phyloP scores from a whole-genome alignment of 495 filamentous ascomycete genomes.

The Paragyromitra xinjiangensis region DNA sequence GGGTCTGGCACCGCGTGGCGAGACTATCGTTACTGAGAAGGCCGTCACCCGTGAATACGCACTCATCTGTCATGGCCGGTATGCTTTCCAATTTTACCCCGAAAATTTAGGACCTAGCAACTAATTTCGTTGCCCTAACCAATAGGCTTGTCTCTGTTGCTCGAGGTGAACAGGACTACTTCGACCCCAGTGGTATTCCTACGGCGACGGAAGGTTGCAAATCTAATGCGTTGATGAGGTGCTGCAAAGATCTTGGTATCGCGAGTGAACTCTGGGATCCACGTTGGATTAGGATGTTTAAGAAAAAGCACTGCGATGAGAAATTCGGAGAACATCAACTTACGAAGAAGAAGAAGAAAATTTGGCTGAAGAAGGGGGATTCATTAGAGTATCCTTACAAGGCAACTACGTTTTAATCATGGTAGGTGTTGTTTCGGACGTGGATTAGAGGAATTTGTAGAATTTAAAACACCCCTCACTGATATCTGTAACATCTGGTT shows the following conservation, averaged over 20 bases:
- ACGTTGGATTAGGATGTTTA: slow-evolving; percentile 80
- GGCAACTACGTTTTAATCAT: slow-evolving; percentile 10
- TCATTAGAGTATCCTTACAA: slow-evolving; percentile 54
- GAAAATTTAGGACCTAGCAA: neutral
- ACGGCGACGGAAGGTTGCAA: slow-evolving; percentile 97
- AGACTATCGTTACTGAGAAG: slow-evolving; percentile 88
- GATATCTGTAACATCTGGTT: slow-evolving; percentile 22
- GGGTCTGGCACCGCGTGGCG: slow-evolving; percentile 89
- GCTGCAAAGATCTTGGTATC: slow-evolving; percentile 96
- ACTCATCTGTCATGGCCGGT: slow-evolving; percentile 88
- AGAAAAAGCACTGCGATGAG: slow-evolving; percentile 70
- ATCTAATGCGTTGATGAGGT: slow-evolving; percentile 94
- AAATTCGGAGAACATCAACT: slow-evolving; percentile 79
- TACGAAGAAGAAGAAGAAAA: slow-evolving; percentile 87
- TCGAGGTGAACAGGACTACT: slow-evolving; percentile 94
- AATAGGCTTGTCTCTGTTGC: slow-evolving; percentile 86
- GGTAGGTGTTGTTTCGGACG: neutral
- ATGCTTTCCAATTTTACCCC: slow-evolving; percentile 57
- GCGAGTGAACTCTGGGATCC: slow-evolving; percentile 98
- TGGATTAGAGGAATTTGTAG: slow-evolving; percentile 23
- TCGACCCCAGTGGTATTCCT: slow-evolving; percentile 89
- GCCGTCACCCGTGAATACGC: slow-evolving; percentile 95
- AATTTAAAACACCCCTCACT: slow-evolving; percentile 33
- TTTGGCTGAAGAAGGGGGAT: slow-evolving; percentile 88
- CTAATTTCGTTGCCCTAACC: slow-evolving; percentile 8